Conservation (phyloP, 139 green algal species). For the Pseudopediastrum boryanum region DNA sequence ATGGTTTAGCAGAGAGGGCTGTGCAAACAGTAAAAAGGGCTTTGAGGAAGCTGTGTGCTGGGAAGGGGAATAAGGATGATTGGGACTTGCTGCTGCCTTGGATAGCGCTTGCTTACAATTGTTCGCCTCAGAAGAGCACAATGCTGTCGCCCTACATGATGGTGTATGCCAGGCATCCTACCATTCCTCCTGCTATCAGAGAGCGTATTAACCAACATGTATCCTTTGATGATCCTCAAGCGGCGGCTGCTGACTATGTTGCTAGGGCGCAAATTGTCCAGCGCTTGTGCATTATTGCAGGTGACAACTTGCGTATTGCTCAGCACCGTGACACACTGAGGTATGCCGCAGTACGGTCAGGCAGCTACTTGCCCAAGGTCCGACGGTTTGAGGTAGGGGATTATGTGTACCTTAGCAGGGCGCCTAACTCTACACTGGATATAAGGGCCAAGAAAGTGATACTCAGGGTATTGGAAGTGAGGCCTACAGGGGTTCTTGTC, state of each 20-base stretch:
- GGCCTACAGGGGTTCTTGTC: no score
- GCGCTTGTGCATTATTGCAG: neutral
- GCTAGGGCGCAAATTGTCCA: neutral
- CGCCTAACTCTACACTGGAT: no score
- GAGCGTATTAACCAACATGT: neutral
- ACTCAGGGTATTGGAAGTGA: no score
- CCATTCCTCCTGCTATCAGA: conserved; percentile 5
- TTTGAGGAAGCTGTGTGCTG: no score
- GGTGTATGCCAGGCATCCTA: conserved; percentile 9
- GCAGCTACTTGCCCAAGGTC: neutral
- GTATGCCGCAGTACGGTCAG: conserved; percentile 16
- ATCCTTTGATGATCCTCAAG: neutral
- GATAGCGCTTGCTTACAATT: conserved; percentile 31
- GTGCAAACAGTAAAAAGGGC: no score
- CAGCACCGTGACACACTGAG: conserved; percentile 37
- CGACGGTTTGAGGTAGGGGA: conserved; percentile 9
- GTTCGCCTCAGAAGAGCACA: conserved; percentile 10
- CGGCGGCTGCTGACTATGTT: neutral
- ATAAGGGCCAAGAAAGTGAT: no score
- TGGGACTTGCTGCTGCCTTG: conserved; percentile 6
- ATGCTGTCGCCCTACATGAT: conserved; percentile 19
- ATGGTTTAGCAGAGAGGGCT: no score
- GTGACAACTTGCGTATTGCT: conserved; percentile 33
- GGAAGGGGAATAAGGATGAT: no score
- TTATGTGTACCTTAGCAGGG: conserved; percentile 48